These are phyloP conservation scores for Rhytidiadelphus loreus DNA, from an alignment of 225 moss, liverwort and hornwort genomes.

Conservation along the genomic window DNA sequence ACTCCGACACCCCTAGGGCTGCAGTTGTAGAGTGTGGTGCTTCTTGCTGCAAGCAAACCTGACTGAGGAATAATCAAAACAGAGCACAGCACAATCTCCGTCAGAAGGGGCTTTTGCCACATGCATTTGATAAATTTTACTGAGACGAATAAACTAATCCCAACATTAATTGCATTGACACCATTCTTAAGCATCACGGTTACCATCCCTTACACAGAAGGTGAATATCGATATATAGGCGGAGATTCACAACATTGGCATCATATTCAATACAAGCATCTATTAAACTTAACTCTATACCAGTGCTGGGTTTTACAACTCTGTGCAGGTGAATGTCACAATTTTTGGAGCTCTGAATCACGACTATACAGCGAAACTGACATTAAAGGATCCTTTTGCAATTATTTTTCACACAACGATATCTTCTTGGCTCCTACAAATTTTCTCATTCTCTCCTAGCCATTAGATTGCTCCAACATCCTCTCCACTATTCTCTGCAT, in stretches of 20 bases:
- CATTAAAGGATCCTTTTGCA: neutral
- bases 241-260: neutral
- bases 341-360: neutral
- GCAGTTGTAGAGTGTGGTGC: neutral
- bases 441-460: neutral
- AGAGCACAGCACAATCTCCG: neutral
- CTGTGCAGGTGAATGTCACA: neutral
- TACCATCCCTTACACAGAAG: neutral
- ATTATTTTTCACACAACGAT: neutral
- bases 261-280: too few relatives aligned
- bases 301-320: neutral
- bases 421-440: neutral
- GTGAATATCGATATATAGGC: neutral
- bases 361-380: neutral
- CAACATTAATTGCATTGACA: neutral
- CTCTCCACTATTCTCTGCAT: neutral
- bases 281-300: neutral
- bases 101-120: neutral
- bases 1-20: neutral
- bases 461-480: neutral
- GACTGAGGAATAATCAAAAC: neutral
- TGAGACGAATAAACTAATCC: neutral
- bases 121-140: neutral
- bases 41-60: conserved; percentile 16
- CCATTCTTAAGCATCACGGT: neutral